Evolutionary conservation across 768 basidiomycete genomes (phyloP), one percentile per base, ranked within the genome.

Genomic region (Lactarius sp.): DNA sequence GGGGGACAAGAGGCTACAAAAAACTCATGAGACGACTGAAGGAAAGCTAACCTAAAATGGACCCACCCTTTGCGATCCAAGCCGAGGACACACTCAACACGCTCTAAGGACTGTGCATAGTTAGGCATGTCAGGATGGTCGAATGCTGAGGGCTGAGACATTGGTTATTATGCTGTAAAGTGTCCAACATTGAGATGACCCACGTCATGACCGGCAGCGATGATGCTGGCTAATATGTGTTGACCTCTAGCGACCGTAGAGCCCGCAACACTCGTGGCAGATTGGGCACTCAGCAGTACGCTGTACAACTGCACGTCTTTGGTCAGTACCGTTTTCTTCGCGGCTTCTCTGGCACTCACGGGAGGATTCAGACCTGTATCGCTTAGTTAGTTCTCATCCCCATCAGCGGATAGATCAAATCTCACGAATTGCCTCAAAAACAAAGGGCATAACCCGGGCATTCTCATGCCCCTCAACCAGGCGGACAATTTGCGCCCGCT

Each of bases 371-470:
- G 27, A 53, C 68, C 68, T 68, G n/a, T 16, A 3, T 51, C 8
- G 22, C 18, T 39, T n/a, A 36, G 57, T 66, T 16, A 67, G 61
- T 18, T 10, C n/a, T 47, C n/a, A 47, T 37, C 36, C 22, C 20
- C 18, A 0, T 9, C 3, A 34, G 33, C 14, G 22, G 13, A 46
- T 37, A 6, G 7, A 36, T 20, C 14, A 33, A 14, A 49, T 52
- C 68, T 51, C 44, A 68, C 68, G 60, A 52, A 68, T 53, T 18
- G 68, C 68, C 42, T 68, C 68, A 22, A 64, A 68, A n/a, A 68
- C 33, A 42, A 55, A 55, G n/a, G 57, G 51, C 56, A 68, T 56
- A 10, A 67, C 42, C 37, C 36, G 8, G 6, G 56, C 33, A 31
- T 68, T 52, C 5, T 33, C 36, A 5, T 39, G 16, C 0, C 0